phyloP scores from a whole-genome alignment of 768 basidiomycete species.

The Suillus decipiens region DNA sequence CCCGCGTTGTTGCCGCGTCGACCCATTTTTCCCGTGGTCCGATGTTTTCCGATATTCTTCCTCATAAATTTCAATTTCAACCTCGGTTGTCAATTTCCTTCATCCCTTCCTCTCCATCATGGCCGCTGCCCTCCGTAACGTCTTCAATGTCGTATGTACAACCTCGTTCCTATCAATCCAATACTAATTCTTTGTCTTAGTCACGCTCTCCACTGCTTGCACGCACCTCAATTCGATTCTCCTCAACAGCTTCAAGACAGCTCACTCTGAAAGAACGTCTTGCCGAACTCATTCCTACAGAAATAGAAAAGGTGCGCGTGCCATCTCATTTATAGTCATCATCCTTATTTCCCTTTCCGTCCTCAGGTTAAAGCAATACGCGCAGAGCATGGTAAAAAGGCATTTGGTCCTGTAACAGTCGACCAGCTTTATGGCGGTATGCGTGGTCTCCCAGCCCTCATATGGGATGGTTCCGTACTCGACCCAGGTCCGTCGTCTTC shows the following conservation, averaged over 20 bases:
- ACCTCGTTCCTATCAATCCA: slow-evolving; percentile 33
- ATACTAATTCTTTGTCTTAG: slow-evolving; percentile 27
- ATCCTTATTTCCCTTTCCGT: not conserved
- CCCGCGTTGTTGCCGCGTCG: not conserved
- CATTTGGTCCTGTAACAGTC: slow-evolving; percentile 88
- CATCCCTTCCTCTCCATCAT: slow-evolving; percentile 33
- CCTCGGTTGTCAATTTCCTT: not conserved
- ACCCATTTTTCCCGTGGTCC: slow-evolving; percentile 3
- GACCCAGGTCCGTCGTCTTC: slow-evolving; percentile 66
- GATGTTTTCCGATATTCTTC: slow-evolving; percentile 27
- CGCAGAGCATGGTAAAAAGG: slow-evolving; percentile 86
- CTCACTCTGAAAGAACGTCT: slow-evolving; percentile 89
- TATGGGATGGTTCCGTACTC: slow-evolving; percentile 98
- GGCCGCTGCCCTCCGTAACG: slow-evolving; percentile 43
- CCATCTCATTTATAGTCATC: not conserved
- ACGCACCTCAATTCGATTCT: slow-evolving; percentile 57
- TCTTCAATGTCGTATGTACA: slow-evolving; percentile 35
- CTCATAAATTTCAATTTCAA: slow-evolving; percentile 16
- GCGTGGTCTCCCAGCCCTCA: slow-evolving; percentile 88
- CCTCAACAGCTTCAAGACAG: slow-evolving; percentile 65
- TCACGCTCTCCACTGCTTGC: slow-evolving; percentile 48
- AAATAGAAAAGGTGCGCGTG: slow-evolving; percentile 45
- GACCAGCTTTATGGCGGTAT: slow-evolving; percentile 93
- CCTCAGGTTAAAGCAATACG: slow-evolving; percentile 81
- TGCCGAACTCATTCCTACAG: slow-evolving; percentile 88